A percentile compares a stretch with the other conserved stretches of the same genome.
phyloP scores from a whole-genome alignment of 768 basidiomycete genomes.

The Dictyophora rubrovolvata region DNA sequence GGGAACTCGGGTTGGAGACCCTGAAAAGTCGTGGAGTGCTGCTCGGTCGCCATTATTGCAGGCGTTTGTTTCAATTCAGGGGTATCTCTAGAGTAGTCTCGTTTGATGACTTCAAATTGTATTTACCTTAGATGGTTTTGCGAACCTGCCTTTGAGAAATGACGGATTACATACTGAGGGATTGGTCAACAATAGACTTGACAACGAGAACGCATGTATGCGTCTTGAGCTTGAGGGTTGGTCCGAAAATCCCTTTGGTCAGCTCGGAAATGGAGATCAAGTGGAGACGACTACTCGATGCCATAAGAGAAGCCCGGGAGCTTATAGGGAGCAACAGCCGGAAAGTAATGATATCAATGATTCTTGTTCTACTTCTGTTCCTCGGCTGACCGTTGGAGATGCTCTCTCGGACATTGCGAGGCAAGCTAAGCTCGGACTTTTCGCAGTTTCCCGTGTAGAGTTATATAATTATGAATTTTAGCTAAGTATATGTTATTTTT shows the following conservation, averaged over 20 bases:
- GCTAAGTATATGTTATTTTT: too few species aligned
- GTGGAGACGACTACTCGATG: conserved; percentile 59
- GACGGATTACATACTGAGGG: conserved; percentile 87
- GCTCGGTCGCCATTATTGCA: conserved; percentile 80
- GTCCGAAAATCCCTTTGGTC: conserved; percentile 67
- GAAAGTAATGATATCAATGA: conserved; percentile 18
- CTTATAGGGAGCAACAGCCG: conserved; percentile 24
- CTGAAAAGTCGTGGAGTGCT: conserved; percentile 79
- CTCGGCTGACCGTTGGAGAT: conserved; percentile 70
- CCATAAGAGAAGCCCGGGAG: conserved; percentile 48
- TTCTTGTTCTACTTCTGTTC: conserved; percentile 31
- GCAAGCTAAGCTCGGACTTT: conserved; percentile 21
- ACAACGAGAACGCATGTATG: conserved; percentile 89
- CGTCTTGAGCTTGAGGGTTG: conserved; percentile 80
- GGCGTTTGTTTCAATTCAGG: conserved; percentile 89
- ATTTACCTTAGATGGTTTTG: conserved; percentile 60
- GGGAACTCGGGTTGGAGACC: conserved; percentile 88
- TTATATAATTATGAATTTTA: too few species aligned
- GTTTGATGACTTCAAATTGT: background rate
- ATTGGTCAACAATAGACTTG: conserved; percentile 79
- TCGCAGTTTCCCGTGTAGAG: background rate
- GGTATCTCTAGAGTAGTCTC: conserved; percentile 71
- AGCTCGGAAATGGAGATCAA: conserved; percentile 62
- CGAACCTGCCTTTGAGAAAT: conserved; percentile 88
- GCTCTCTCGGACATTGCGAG: conserved; percentile 65